These are phyloP conservation scores for Sophora flavescens DNA, from an alignment of 306 rosid species.

Conservation along the genomic window DNA sequence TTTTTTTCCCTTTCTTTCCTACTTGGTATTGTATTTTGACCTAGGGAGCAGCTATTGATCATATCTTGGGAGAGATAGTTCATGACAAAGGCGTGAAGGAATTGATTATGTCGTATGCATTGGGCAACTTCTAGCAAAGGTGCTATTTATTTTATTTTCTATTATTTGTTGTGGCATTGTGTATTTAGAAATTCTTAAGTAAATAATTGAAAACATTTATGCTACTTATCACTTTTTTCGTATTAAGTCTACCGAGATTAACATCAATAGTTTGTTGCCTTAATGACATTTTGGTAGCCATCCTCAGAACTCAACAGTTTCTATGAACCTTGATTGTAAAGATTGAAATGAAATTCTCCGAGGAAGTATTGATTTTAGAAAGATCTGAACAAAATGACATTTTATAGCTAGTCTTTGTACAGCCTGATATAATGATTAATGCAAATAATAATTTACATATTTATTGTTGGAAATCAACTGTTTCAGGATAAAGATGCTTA, in stretches of 20 bases:
- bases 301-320: conserved; percentile 2
- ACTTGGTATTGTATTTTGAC: conserved; percentile 41
- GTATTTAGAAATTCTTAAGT: not conserved
- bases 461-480: conserved; percentile 24
- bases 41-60: conserved; percentile 95
- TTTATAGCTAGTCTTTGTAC: conserved; percentile 19
- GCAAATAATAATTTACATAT: conserved; percentile 1
- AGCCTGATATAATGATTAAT: not conserved
- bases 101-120: conserved; percentile 89
- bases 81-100: conserved; percentile 80
- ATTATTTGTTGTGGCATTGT: conserved; percentile 4
- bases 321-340: conserved; percentile 9
- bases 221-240: not conserved
- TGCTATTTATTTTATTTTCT: conserved; percentile 43
- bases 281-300: conserved; percentile 1
- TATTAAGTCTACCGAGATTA: not conserved
- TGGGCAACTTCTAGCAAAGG: conserved; percentile 93
- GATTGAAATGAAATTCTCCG: not conserved
- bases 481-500: conserved; percentile 91
- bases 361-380: not conserved
- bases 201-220: not conserved
- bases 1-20: not conserved
- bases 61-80: conserved; percentile 88
- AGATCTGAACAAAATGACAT: conserved; percentile 7
- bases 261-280: not conserved